Conservation (phyloP, 176 grass and related monocot genomes). For the Cenchrus purpureus region DNA sequence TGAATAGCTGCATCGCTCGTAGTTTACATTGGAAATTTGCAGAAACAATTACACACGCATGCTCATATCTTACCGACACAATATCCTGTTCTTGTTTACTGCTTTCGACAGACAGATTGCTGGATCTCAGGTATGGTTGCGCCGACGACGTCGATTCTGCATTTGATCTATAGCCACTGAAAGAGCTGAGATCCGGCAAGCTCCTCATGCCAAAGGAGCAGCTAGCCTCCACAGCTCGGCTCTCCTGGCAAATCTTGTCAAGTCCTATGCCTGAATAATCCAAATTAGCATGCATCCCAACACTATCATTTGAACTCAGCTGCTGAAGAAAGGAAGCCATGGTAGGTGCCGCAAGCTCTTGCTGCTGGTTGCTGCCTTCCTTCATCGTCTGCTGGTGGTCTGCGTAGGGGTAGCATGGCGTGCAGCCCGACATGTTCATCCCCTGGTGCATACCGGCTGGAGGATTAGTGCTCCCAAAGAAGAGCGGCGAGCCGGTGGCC, state of each 20-base stretch:
- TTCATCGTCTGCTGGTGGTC: constrained; percentile 38
- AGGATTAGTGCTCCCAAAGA: constrained; percentile 7
- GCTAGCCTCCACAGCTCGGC: constrained; percentile 18
- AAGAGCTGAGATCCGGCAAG: constrained; percentile 50
- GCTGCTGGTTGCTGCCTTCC: constrained; percentile 24
- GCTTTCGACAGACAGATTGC: constrained; percentile 31
- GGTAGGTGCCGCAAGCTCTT: constrained; percentile 18
- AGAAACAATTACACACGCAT: not conserved
- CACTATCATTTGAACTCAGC: constrained; percentile 44
- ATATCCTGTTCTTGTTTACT: constrained; percentile 58
- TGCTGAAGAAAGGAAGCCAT: constrained; percentile 61
- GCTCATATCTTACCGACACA: constrained; percentile 54
- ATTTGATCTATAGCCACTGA: constrained; percentile 39
- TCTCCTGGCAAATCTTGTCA: constrained; percentile 62
- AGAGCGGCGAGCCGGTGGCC: constrained; percentile 43
- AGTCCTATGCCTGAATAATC: constrained; percentile 56
- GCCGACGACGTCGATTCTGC: constrained; percentile 31
- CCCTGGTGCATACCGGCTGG: constrained; percentile 8
- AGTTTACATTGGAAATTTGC: constrained; percentile 14
- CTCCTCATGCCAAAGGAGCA: constrained; percentile 47
- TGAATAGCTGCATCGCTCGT: not conserved
- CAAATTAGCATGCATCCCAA: constrained; percentile 43
- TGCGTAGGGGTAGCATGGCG: constrained; percentile 38
- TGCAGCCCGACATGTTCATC: constrained; percentile 37
- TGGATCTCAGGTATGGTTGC: constrained; percentile 42